These are phyloP conservation scores for Nothophoma quercina DNA, from an alignment of 2,329 filamentous ascomycete genomes.

Conservation along the genomic window DNA sequence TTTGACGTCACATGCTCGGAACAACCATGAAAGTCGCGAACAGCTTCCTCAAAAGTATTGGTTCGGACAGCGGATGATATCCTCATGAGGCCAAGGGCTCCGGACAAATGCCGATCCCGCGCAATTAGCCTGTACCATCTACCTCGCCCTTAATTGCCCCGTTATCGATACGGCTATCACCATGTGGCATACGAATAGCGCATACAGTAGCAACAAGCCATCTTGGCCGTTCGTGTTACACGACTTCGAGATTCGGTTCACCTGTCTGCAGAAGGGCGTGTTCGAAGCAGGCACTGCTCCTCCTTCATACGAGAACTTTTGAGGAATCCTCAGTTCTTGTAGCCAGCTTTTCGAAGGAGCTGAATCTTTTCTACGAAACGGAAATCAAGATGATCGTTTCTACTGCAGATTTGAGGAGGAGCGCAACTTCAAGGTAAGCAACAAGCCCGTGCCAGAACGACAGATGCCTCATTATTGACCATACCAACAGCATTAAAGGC, in stretches of 20 bases:
- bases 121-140: conserved; percentile 17
- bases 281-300: neutral
- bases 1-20: neutral
- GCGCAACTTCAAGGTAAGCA: conserved; percentile 18
- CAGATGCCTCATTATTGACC: neutral
- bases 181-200: conserved; percentile 2
- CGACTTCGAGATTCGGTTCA: neutral
- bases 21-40: neutral
- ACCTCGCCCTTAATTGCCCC: conserved; percentile 30
- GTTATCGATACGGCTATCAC: conserved; percentile 25
- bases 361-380: too few relatives aligned
- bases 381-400: conserved; percentile 13
- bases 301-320: neutral
- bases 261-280: neutral
- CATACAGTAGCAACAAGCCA: neutral
- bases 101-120: conserved; percentile 39
- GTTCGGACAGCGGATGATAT: conserved; percentile 15
- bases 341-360: too few relatives aligned
- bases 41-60: conserved; percentile 1
- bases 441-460: fast-evolving
- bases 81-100: conserved; percentile 25
- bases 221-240: neutral
- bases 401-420: neutral
- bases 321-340: neutral
- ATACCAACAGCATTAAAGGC: conserved; percentile 28